Base-by-base conservation (phyloP, 768 basidiomycete species). In the Naematelia encephala region DNA sequence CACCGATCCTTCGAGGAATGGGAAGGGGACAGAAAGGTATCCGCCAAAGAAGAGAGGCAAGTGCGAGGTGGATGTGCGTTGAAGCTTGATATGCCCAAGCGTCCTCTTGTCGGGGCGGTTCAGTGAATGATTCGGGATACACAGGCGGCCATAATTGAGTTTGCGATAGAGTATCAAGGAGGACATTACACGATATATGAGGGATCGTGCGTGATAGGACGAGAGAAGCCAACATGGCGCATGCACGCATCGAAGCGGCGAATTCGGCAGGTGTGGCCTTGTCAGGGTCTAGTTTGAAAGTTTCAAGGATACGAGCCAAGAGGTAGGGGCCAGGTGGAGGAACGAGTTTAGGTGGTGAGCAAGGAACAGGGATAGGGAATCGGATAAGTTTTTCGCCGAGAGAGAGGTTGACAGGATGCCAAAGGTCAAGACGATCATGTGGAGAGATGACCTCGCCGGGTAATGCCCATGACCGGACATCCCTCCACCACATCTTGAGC, bases 151-250 rank as follows among this genome's bases (percentile, higher is more conserved):
- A 27, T 11, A 51, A 44, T 0, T 70, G 70, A 1, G 72, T 60
- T 13, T 52, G 25, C 21, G 62, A 58, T 22, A 77, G 67, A 5
- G 64, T 61, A 16, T 61, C 29, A 13, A 78, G 42, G 4, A 78
- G 55, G 2, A 39, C 34, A 49, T 34, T 13, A 63, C 61, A 26
- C 73, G 63, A 19, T 64, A 63, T 3, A 63, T 53, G 10, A 73
- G 77, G 77, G 1, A 77, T 49, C 5, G 77, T 78, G 0, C 77
- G 63, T 1, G 69, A 68, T 1, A 73, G 54, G 1, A 78, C 64
- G 1, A 75, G 72, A 56, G 73, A 77, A 43, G 71, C 73, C 2
- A 78, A 58, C 19, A 72, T 71, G 46, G 74, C 75, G 22, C 73
- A 59, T 19, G 77, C 77, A 16, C 69, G 53, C 56, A 73, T 73